These are phyloP conservation scores for Lepidium didymum DNA, from an alignment of 345 rosid species.

Conservation along the genomic window DNA sequence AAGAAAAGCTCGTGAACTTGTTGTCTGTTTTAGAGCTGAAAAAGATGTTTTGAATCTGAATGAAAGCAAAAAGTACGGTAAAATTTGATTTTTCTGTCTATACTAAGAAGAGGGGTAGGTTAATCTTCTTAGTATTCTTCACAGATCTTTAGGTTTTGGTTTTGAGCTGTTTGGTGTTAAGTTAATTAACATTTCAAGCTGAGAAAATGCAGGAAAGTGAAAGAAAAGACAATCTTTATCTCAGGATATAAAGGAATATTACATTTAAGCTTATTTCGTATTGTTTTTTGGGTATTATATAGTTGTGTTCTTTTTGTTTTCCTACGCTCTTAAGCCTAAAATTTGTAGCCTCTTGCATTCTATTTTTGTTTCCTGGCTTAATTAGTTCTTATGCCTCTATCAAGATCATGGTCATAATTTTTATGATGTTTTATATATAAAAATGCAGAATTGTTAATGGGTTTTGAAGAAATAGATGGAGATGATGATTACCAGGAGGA, in stretches of 20 bases:
- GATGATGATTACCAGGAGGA: conserved; percentile 94
- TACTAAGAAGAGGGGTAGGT: not conserved
- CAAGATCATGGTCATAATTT: not conserved
- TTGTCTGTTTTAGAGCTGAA: conserved; percentile 1
- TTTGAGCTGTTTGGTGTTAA: not conserved
- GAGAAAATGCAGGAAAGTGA: not conserved
- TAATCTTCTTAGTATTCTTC: not conserved
- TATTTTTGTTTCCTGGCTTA: not conserved
- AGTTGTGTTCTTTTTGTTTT: not conserved
- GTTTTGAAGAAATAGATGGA: conserved; percentile 81
- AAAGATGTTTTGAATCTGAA: not conserved
- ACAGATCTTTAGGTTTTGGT: not conserved
- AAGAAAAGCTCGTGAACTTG: not conserved
- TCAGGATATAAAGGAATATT: not conserved
- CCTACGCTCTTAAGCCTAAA: not conserved
- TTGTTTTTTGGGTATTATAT: not conserved
- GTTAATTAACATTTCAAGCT: not conserved
- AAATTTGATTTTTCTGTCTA: not conserved
- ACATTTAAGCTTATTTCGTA: not conserved
- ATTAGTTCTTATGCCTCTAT: not conserved
- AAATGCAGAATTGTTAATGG: conserved; percentile 72
- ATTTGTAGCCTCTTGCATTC: not conserved
- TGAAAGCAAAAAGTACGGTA: not conserved
- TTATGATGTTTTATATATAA: not conserved
- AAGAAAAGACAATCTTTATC: not conserved